Evolutionary conservation across 2,329 filamentous ascomycete genomes (phyloP).

Genomic region (Ophiostoma australiae): DNA sequence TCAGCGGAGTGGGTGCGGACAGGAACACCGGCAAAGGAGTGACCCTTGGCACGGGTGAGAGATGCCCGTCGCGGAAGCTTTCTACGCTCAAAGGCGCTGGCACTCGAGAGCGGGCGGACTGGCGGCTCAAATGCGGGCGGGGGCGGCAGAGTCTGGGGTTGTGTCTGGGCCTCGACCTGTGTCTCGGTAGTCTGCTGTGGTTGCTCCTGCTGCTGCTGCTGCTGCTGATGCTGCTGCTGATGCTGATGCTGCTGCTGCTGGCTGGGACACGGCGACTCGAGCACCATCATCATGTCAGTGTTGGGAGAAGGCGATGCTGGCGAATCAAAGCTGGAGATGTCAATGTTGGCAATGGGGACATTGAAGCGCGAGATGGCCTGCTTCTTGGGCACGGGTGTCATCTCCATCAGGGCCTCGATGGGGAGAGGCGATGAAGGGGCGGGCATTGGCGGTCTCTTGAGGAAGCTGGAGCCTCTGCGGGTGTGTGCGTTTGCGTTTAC

Average conservation of each 20-base stretch:
- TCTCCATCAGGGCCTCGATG: slow-evolving; percentile 76
- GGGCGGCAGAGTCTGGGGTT: slow-evolving; percentile 33
- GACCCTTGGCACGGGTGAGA: slow-evolving; percentile 67
- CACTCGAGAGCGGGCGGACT: slow-evolving; percentile 5
- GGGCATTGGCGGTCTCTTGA: slow-evolving; percentile 78
- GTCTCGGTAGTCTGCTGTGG: neutral
- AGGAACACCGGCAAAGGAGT: slow-evolving; percentile 60
- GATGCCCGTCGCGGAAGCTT: slow-evolving; percentile 70
- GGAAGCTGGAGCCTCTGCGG: slow-evolving; percentile 50
- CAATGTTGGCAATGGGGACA: slow-evolving; percentile 45
- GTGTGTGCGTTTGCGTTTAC: neutral
- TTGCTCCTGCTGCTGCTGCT: neutral
- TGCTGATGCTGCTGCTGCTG: neutral
- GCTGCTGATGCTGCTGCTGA: neutral
- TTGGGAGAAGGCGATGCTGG: slow-evolving; percentile 60
- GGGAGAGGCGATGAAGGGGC: slow-evolving; percentile 75
- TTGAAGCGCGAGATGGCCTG: slow-evolving; percentile 50
- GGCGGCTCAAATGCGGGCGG: slow-evolving; percentile 35
- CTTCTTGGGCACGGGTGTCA: slow-evolving; percentile 91
- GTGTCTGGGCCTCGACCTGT: slow-evolving; percentile 13
- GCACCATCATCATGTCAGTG: slow-evolving; percentile 48
- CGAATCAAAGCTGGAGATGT: slow-evolving; percentile 39
- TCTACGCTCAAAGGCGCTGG: slow-evolving; percentile 47
- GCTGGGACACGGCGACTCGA: slow-evolving; percentile 48
- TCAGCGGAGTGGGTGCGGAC: slow-evolving; percentile 54